Conservation (phyloP, 2,329 filamentous ascomycete species). For the Beauveria scarabaeidicola region DNA sequence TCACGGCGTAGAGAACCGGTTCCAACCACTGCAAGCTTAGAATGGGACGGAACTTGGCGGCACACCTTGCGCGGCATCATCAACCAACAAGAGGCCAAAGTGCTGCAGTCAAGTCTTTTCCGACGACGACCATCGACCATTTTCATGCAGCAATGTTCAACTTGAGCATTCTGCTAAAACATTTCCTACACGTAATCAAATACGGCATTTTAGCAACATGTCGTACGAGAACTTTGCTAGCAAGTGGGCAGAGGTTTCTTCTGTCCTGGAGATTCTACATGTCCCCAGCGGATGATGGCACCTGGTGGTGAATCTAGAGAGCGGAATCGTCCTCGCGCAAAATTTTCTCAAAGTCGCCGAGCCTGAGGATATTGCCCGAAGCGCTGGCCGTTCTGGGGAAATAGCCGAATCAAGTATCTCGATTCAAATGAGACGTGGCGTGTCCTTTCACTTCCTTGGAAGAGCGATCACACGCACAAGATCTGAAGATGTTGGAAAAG, state of each 20-base stretch:
- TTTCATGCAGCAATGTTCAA: constrained; percentile 73
- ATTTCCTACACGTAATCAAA: constrained; percentile 68
- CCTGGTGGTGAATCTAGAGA: too few species aligned
- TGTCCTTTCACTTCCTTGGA: too few species aligned
- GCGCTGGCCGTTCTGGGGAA: too few species aligned
- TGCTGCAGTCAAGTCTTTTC: constrained; percentile 78
- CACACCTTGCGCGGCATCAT: constrained; percentile 64
- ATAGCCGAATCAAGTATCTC: too few species aligned
- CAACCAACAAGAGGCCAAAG: constrained; percentile 38
- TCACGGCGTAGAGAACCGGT: neutral
- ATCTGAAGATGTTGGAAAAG: too few species aligned
- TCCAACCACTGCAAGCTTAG: neutral
- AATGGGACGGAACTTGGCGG: constrained; percentile 80
- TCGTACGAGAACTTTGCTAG: constrained; percentile 64
- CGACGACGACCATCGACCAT: constrained; percentile 82
- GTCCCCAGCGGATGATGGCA: too few species aligned
- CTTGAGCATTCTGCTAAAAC: constrained; percentile 57
- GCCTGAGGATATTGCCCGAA: too few species aligned
- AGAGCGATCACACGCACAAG: too few species aligned
- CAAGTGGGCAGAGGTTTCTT: constrained; percentile 71
- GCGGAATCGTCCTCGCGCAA: too few species aligned
- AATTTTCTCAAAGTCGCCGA: too few species aligned
- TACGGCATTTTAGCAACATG: constrained; percentile 60
- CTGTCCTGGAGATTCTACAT: constrained; percentile 50
- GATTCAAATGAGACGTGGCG: too few species aligned